Conservation (phyloP, 2,329 filamentous ascomycete genomes). For the Penicillium aurantiogriseum region DNA sequence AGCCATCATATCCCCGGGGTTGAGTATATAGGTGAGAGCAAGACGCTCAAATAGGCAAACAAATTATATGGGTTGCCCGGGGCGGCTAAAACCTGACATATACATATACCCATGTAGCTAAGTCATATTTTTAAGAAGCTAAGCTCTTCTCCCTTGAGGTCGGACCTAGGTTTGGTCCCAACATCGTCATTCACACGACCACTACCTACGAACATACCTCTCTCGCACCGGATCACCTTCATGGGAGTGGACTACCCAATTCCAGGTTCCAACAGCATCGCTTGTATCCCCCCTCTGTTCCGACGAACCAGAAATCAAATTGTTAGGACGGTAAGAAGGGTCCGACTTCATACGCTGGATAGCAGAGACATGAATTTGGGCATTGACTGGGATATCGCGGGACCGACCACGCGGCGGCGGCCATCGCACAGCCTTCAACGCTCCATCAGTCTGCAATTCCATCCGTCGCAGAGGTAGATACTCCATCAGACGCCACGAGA, state of each 20-base stretch:
- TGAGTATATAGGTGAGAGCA: too few species aligned
- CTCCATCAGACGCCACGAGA: conserved; percentile 71
- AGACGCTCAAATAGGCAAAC: too few species aligned
- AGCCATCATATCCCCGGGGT: too few species aligned
- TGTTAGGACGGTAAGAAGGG: conserved; percentile 64
- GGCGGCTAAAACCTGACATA: too few species aligned
- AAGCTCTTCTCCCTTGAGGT: not conserved
- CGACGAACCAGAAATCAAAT: conserved; percentile 61
- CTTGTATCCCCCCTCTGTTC: conserved; percentile 37
- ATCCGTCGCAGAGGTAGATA: conserved; percentile 72
- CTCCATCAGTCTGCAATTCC: conserved; percentile 57
- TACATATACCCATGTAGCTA: too few species aligned
- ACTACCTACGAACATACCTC: conserved; percentile 10
- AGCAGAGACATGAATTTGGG: conserved; percentile 67
- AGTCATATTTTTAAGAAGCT: too few species aligned
- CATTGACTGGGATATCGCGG: conserved; percentile 66
- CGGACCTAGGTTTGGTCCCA: not conserved
- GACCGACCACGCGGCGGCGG: conserved; percentile 70
- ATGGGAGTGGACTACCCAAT: conserved; percentile 14
- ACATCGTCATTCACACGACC: too few species aligned
- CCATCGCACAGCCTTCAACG: conserved; percentile 72
- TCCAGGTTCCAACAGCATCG: conserved; percentile 41
- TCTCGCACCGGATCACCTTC: conserved; percentile 17
- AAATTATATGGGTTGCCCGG: too few species aligned
- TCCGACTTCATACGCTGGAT: conserved; percentile 67